phyloP scores from a whole-genome alignment of 257 asterid genomes.

The Dorcoceras hygrometricum region DNA sequence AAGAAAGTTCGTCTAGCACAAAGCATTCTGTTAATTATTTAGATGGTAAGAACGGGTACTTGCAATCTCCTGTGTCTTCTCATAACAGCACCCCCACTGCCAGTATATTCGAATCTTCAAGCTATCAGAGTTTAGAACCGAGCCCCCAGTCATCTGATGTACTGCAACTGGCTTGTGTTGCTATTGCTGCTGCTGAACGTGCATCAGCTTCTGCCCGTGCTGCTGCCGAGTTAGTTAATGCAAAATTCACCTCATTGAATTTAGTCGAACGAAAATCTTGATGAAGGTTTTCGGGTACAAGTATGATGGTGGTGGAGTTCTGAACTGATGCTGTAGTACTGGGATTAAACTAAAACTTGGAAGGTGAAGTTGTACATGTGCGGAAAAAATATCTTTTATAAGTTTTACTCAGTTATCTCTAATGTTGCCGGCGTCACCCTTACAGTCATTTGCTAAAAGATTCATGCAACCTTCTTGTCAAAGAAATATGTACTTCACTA shows the following conservation, averaged over 20 bases:
- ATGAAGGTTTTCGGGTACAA: background rate
- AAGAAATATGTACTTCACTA: background rate
- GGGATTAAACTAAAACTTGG: background rate
- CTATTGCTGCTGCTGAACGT: slow-evolving; percentile 89
- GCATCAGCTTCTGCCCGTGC: slow-evolving; percentile 93
- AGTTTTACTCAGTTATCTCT: background rate
- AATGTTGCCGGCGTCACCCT: background rate
- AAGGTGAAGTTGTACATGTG: background rate
- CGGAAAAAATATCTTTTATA: background rate
- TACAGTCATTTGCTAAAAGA: background rate
- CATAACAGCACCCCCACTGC: slow-evolving; percentile 26
- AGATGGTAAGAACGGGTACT: slow-evolving; percentile 26
- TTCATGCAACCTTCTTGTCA: background rate
- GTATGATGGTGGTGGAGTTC: background rate
- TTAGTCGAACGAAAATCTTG: slow-evolving; percentile 33
- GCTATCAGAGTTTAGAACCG: slow-evolving; percentile 28
- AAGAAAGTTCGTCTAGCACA: slow-evolving; percentile 25
- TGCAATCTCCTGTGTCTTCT: slow-evolving; percentile 35
- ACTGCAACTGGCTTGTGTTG: slow-evolving; percentile 66
- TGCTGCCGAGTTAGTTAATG: slow-evolving; percentile 71
- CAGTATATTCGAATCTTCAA: slow-evolving; percentile 26
- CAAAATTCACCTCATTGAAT: slow-evolving; percentile 33
- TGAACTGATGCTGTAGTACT: background rate
- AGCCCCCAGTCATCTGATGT: slow-evolving; percentile 46
- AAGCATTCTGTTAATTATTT: slow-evolving; percentile 31